These are phyloP conservation scores for Eucalyptus virginea DNA, from an alignment of 345 rosid genomes.

Conservation along the genomic window DNA sequence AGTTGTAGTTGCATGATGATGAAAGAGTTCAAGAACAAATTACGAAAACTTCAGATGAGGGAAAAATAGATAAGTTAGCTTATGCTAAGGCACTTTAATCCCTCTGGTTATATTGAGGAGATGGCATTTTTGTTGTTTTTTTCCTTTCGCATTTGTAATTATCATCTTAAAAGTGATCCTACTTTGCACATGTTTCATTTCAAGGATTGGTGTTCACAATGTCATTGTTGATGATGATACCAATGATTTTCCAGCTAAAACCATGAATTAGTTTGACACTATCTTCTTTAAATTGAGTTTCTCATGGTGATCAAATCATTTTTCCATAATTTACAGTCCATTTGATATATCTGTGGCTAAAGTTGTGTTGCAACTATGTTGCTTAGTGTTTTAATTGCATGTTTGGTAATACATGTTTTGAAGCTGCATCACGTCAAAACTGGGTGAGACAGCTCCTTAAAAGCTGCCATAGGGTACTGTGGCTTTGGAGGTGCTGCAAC, in stretches of 20 bases:
- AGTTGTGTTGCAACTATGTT: background rate
- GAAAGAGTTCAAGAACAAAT: background rate
- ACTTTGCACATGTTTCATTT: background rate
- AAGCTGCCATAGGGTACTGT: background rate
- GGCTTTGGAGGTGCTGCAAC: background rate
- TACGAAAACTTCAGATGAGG: background rate
- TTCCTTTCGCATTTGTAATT: background rate
- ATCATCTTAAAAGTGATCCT: background rate
- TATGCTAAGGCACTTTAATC: background rate
- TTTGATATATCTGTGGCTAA: background rate
- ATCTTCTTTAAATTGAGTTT: background rate
- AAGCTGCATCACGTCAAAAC: background rate
- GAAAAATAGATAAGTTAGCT: background rate
- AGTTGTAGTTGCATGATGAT: background rate
- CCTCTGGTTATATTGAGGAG: background rate
- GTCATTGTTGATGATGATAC: background rate
- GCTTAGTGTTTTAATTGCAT: background rate
- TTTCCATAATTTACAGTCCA: background rate
- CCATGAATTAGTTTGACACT: background rate
- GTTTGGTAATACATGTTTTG: background rate
- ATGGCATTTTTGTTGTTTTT: background rate
- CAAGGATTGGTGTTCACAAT: background rate
- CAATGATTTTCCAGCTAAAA: background rate
- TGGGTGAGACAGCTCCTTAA: background rate
- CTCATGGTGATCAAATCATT: background rate